These are phyloP conservation scores for Coemansia sp. DNA, from an alignment of 192 early-diverging fungal genomes.

Conservation along the genomic window DNA sequence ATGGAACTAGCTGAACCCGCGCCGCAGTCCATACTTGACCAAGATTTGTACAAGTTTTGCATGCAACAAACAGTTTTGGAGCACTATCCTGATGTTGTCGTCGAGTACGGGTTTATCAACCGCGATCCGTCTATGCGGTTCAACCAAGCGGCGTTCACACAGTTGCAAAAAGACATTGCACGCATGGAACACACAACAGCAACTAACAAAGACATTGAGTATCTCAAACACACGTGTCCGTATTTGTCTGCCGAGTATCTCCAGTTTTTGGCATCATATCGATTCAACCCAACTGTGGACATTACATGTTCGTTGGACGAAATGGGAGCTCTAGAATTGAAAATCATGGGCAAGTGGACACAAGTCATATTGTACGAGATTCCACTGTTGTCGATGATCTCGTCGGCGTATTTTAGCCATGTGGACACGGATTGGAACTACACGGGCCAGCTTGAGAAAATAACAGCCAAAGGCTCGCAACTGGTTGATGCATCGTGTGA, in stretches of 20 bases:
- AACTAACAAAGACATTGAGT: conserved; percentile 38
- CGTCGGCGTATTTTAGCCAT: conserved; percentile 66
- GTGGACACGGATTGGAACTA: conserved; percentile 72
- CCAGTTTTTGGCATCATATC: conserved; percentile 59
- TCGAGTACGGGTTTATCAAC: conserved; percentile 69
- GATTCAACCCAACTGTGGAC: conserved; percentile 43
- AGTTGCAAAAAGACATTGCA: conserved; percentile 49
- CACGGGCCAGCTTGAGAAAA: conserved; percentile 59
- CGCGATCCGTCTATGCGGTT: conserved; percentile 52
- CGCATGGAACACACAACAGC: conserved; percentile 15
- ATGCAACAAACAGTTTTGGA: conserved; percentile 78
- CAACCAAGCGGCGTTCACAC: conserved; percentile 46
- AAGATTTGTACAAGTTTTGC: conserved; percentile 82
- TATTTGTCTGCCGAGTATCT: conserved; percentile 62
- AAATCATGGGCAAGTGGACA: conserved; percentile 63
- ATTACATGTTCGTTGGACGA: conserved; percentile 16
- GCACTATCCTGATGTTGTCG: conserved; percentile 62
- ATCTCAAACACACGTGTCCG: conserved; percentile 49
- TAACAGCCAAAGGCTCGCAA: conserved; percentile 50
- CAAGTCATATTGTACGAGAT: conserved; percentile 80
- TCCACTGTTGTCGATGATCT: conserved; percentile 65
- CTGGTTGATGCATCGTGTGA: conserved; percentile 60
- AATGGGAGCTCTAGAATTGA: conserved; percentile 44
- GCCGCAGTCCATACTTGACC: conserved; percentile 69
- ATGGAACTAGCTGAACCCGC: conserved; percentile 12